Evolutionary conservation across 2,329 filamentous ascomycete species (phyloP).

Genomic region (Cercospora berteroae): DNA sequence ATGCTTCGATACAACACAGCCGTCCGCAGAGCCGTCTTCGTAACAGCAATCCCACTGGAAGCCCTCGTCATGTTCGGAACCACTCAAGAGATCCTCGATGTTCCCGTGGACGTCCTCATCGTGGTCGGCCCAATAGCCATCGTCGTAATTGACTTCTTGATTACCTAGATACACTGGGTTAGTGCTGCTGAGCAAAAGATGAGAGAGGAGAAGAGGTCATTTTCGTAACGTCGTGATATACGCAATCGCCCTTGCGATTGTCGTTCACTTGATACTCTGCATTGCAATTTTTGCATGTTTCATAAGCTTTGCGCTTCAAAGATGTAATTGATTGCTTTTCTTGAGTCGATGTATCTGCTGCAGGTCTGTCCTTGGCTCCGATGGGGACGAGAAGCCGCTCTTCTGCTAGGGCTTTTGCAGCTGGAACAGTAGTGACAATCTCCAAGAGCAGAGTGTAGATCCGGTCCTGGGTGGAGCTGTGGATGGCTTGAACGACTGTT

Average conservation of each 20-base stretch:
- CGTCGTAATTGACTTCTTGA: too few relatives aligned
- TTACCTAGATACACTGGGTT: too few relatives aligned
- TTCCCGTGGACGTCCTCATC: too few relatives aligned
- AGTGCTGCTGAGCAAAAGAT: too few relatives aligned
- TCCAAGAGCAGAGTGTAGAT: background rate
- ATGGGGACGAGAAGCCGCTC: background rate
- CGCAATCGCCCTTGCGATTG: constrained; percentile 4
- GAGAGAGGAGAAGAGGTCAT: too few relatives aligned
- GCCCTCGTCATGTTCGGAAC: too few relatives aligned
- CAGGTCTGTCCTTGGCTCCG: background rate
- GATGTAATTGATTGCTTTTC: background rate
- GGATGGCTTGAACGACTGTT: background rate
- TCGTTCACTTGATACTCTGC: background rate
- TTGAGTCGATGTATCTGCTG: background rate
- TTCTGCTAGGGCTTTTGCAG: background rate
- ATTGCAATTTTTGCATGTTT: constrained; percentile 10
- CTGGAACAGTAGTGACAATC: background rate
- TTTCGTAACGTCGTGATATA: constrained; percentile 8
- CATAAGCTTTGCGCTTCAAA: constrained; percentile 11
- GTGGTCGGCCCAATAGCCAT: too few relatives aligned
- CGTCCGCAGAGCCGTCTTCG: background rate
- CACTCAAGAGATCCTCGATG: too few relatives aligned
- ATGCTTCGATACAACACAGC: constrained; percentile 8
- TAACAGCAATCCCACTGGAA: background rate
- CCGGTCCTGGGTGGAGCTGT: background rate